Evolutionary conservation across 2,329 filamentous ascomycete species (phyloP).

Genomic region (Basipetospora sp.): DNA sequence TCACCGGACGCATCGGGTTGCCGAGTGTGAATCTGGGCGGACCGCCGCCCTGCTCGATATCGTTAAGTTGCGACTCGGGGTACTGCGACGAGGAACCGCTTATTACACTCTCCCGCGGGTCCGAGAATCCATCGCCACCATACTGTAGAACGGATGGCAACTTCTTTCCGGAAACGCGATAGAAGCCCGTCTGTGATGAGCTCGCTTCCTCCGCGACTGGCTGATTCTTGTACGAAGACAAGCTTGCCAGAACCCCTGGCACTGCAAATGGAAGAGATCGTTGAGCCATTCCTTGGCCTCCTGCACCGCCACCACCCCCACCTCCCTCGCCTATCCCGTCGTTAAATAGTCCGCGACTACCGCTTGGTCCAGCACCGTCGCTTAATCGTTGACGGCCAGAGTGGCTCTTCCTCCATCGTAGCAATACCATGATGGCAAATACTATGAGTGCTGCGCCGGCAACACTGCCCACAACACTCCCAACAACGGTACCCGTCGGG

Average conservation of each 20-base stretch:
- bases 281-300: slow-evolving; percentile 27
- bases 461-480: slow-evolving; percentile 41
- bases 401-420: slow-evolving; percentile 41
- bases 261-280: slow-evolving; percentile 28
- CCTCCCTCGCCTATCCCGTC: slow-evolving; percentile 12
- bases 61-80: slow-evolving; percentile 7
- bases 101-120: slow-evolving; percentile 28
- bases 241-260: slow-evolving; percentile 31
- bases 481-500: slow-evolving; percentile 26
- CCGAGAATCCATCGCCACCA: slow-evolving; percentile 49
- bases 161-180: slow-evolving; percentile 50
- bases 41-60: slow-evolving; percentile 23
- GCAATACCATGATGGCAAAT: slow-evolving; percentile 35
- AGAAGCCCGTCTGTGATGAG: slow-evolving; percentile 42
- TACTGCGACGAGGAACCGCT: slow-evolving; percentile 18
- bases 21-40: slow-evolving; percentile 35
- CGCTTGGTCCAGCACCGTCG: slow-evolving; percentile 20
- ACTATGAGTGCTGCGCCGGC: slow-evolving; percentile 44
- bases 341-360: slow-evolving; percentile 18
- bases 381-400: slow-evolving; percentile 28
- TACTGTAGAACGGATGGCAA: slow-evolving; percentile 46
- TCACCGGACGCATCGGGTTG: slow-evolving; percentile 44
- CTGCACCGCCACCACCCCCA: slow-evolving; percentile 11
- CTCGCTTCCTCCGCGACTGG: slow-evolving; percentile 16
- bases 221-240: slow-evolving; percentile 25